Base-by-base conservation (phyloP, 495 filamentous ascomycete species). In the Hyaloscypha hepaticicola region DNA sequence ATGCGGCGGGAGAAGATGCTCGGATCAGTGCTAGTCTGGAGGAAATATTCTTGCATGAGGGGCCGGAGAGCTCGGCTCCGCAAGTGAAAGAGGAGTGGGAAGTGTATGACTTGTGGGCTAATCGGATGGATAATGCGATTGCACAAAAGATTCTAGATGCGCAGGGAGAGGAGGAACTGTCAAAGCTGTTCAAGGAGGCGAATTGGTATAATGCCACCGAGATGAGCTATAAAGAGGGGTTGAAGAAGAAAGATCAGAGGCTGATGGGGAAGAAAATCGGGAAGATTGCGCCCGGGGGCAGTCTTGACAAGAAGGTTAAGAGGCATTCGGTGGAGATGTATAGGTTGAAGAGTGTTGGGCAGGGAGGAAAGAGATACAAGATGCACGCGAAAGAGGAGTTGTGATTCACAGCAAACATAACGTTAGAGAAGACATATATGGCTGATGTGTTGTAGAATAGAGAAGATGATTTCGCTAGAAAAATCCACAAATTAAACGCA, bases 61-160 rank as follows among this genome's bases (percentile, higher is more conserved):
- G 77, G 8, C 73, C 74, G 16, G 74, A 72, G 8, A 79, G 79
- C 45, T 73, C 69, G 11, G 75, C 74, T 16, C 66, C 72, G 9
- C 71, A 75, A 61, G 66, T 77, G 24, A 63, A 73, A 5, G 65
- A 70, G 60, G 61, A 53, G 2, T 85, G 82, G 82, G 79, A 81
- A 52, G 71, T 85, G 0, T 81, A 79, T 66, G 82, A 86, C 68
- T 72, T 85, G 2, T 86, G 83, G 83, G 82, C 76, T 19, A 77
- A 79, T 50, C 75, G 82, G 7, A 82, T 85, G 82, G 69, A 64
- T 45, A 72, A 79, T 14, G 69, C 48, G 2, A 74, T 75, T 51
- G 81, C 79, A 0, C 63, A 67, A 38, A 70, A 74, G 26, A 76
- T 83, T 63, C 72, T 84, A 16, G 66, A 74, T 16, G 74, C 72